Conservation (phyloP, 1,284 basidiomycete genomes). For the Trametes polyzona region DNA sequence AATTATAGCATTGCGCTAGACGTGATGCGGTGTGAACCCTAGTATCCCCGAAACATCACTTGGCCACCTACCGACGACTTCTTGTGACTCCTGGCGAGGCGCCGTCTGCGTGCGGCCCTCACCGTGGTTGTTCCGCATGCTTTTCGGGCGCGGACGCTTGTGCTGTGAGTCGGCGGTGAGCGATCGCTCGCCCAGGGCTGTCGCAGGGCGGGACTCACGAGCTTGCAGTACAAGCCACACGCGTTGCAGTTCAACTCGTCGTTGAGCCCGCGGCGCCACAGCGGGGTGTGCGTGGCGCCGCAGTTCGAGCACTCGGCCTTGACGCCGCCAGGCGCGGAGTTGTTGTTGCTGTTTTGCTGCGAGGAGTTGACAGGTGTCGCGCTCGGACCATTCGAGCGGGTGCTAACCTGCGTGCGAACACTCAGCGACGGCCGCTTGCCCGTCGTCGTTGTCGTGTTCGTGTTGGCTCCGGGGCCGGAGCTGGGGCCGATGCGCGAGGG, state of each 20-base stretch:
- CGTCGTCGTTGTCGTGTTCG: slow-evolving; percentile 35
- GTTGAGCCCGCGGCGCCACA: slow-evolving; percentile 81
- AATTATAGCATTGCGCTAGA: slow-evolving; percentile 84
- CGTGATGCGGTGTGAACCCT: slow-evolving; percentile 31
- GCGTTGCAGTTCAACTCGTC: slow-evolving; percentile 86
- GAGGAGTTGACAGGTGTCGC: slow-evolving; percentile 61
- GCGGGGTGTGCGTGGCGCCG: slow-evolving; percentile 80
- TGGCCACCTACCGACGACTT: slow-evolving; percentile 39
- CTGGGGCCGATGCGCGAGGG: slow-evolving; percentile 56
- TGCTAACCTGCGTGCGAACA: slow-evolving; percentile 49
- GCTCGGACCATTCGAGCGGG: slow-evolving; percentile 59
- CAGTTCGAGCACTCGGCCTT: slow-evolving; percentile 86
- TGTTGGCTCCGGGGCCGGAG: slow-evolving; percentile 48
- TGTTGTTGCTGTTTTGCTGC: slow-evolving; percentile 34
- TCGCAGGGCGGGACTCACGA: slow-evolving; percentile 47
- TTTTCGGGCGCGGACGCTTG: slow-evolving; percentile 83
- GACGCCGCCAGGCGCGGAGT: slow-evolving; percentile 70
- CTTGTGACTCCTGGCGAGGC: slow-evolving; percentile 55
- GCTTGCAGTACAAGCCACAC: slow-evolving; percentile 79
- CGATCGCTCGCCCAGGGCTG: slow-evolving; percentile 5
- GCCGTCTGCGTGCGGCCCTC: slow-evolving; percentile 65
- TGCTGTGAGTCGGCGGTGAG: slow-evolving; percentile 52
- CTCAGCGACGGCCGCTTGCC: slow-evolving; percentile 59
- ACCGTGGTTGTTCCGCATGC: slow-evolving; percentile 74
- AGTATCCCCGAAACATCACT: slow-evolving; percentile 6